These are phyloP conservation scores for Chenopodium suecicum DNA, from an alignment of 148 eudicot species.

Conservation along the genomic window DNA sequence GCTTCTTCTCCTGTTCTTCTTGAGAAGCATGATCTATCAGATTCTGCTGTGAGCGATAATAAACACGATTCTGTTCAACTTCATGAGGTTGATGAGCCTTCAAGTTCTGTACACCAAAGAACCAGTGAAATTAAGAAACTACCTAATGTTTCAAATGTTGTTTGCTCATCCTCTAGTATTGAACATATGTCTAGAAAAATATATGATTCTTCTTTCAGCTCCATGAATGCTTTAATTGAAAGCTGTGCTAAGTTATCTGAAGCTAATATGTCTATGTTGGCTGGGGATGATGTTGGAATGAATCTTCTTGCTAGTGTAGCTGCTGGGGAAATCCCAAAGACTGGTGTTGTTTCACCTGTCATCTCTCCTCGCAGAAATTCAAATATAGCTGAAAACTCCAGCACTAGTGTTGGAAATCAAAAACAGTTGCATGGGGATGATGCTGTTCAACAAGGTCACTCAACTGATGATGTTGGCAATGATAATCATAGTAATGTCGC, in stretches of 20 bases:
- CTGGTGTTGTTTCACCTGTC: conserved; percentile 38
- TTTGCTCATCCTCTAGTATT: conserved; percentile 24
- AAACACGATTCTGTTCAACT: conserved; percentile 26
- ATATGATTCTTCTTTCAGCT: conserved; percentile 51
- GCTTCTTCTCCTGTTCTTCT: conserved; percentile 44
- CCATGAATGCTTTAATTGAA: conserved; percentile 76
- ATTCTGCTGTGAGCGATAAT: background rate
- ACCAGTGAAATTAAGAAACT: conserved; percentile 26
- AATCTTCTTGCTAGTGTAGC: conserved; percentile 92
- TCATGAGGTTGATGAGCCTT: conserved; percentile 11
- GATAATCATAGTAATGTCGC: conserved; percentile 26
- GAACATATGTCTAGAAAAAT: conserved; percentile 34
- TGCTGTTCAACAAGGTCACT: background rate
- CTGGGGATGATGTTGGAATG: conserved; percentile 71
- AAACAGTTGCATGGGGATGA: background rate
- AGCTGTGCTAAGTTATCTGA: conserved; percentile 69
- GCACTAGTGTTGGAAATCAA: background rate
- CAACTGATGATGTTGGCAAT: conserved; percentile 8
- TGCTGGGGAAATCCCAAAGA: conserved; percentile 65
- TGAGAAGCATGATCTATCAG: conserved; percentile 44
- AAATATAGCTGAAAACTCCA: background rate
- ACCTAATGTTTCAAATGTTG: conserved; percentile 28
- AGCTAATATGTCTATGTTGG: conserved; percentile 40
- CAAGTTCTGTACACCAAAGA: no score
- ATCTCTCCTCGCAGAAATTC: conserved; percentile 43